Evolutionary conservation across 768 basidiomycete species (phyloP).

Genomic region (Rhizopogon roseolus): DNA sequence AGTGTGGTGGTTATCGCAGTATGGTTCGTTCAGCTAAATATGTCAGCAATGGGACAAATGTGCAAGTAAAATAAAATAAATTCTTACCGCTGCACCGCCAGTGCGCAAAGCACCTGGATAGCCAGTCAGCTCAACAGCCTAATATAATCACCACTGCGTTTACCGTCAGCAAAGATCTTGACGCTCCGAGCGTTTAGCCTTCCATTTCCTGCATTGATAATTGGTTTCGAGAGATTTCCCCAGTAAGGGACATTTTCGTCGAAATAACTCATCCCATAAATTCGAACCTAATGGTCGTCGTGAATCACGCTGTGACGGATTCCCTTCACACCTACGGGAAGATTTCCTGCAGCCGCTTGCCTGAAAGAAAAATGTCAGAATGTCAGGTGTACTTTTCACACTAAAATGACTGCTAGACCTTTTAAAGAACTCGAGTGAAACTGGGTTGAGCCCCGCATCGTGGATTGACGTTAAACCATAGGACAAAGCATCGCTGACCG

Average conservation of each 20-base stretch:
- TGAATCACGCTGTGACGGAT: slow-evolving; percentile 5
- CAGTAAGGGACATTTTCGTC: slow-evolving; percentile 66
- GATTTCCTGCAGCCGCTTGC: slow-evolving; percentile 48
- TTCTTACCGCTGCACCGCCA: slow-evolving; percentile 80
- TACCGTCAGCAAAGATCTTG: slow-evolving; percentile 69
- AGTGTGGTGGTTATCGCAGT: slow-evolving; percentile 71
- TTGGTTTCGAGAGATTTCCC: slow-evolving; percentile 56
- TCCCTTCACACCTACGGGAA: slow-evolving; percentile 47
- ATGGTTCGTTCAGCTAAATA: slow-evolving; percentile 70
- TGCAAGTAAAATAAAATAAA: not conserved
- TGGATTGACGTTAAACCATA: slow-evolving; percentile 81
- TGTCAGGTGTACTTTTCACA: not conserved
- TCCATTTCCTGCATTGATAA: slow-evolving; percentile 55
- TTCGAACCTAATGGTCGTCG: slow-evolving; percentile 50
- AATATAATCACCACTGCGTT: not conserved
- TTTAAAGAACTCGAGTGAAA: slow-evolving; percentile 70
- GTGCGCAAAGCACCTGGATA: slow-evolving; percentile 78
- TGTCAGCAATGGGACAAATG: not conserved
- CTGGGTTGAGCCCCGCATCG: slow-evolving; percentile 73
- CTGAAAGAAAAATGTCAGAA: slow-evolving; percentile 31
- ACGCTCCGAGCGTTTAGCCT: slow-evolving; percentile 70
- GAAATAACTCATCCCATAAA: slow-evolving; percentile 75
- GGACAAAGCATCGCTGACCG: slow-evolving; percentile 63
- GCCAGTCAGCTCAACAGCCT: not conserved
- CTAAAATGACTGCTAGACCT: slow-evolving; percentile 33